phyloP scores from a whole-genome alignment of 306 rosid species.

The Arachis hypogaea region DNA sequence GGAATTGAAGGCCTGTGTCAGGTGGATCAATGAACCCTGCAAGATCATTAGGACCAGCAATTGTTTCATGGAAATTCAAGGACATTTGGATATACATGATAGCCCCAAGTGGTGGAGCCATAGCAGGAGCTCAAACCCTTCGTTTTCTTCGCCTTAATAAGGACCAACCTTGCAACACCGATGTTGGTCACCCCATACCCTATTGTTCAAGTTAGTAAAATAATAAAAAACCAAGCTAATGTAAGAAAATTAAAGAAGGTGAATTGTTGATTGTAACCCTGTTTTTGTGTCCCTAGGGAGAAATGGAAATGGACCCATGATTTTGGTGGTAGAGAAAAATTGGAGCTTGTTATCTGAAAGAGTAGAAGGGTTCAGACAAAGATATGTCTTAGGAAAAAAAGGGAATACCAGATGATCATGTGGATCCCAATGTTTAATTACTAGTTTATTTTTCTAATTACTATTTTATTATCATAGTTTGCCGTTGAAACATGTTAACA shows the following conservation, averaged over 20 bases:
- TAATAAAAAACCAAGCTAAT: slow-evolving; percentile 18
- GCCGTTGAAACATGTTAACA: too few relatives aligned
- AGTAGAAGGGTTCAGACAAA: slow-evolving; percentile 33
- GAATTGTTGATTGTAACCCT: slow-evolving; percentile 30
- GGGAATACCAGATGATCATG: slow-evolving; percentile 9
- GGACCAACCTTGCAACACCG: slow-evolving; percentile 34
- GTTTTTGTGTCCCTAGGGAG: slow-evolving; percentile 31
- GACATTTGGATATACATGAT: slow-evolving; percentile 72
- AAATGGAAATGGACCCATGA: slow-evolving; percentile 29
- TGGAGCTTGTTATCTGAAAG: slow-evolving; percentile 26
- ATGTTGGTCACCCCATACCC: slow-evolving; percentile 36
- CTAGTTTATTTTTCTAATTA: too few relatives aligned
- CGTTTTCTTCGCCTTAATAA: slow-evolving; percentile 44
- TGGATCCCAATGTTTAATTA: too few relatives aligned
- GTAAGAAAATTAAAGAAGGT: slow-evolving; percentile 20
- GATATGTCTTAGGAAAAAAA: slow-evolving; percentile 35
- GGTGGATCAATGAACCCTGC: slow-evolving; percentile 96
- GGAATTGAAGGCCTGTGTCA: slow-evolving; percentile 65
- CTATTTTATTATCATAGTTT: too few relatives aligned
- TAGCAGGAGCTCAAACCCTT: slow-evolving; percentile 53
- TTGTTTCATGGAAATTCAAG: slow-evolving; percentile 67
- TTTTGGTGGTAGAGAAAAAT: slow-evolving; percentile 36
- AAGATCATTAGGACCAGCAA: slow-evolving; percentile 88
- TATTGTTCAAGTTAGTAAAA: slow-evolving; percentile 43
- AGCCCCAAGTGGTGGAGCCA: slow-evolving; percentile 71